These are phyloP conservation scores for Mycotypha africana DNA, from an alignment of 371 early-diverging fungal species.

Conservation along the genomic window DNA sequence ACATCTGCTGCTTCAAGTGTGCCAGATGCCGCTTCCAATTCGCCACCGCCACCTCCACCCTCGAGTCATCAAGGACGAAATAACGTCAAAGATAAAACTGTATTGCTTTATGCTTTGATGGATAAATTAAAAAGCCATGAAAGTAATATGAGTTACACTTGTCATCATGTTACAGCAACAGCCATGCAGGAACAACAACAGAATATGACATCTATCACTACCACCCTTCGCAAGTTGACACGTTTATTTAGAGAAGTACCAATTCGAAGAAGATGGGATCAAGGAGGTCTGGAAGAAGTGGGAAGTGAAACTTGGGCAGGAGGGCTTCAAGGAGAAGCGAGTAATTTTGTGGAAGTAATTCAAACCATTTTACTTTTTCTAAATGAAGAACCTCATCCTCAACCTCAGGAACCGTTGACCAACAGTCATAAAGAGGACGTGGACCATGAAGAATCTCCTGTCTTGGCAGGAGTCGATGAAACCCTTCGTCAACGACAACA, in stretches of 20 bases:
- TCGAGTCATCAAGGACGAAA: conserved; percentile 3
- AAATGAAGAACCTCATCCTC: too few relatives aligned
- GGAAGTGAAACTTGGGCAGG: conserved; percentile 40
- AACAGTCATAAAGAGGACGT: neutral
- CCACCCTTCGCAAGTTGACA: conserved; percentile 31
- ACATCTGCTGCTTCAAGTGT: neutral
- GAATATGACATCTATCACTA: too few relatives aligned
- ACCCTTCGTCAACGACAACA: too few relatives aligned
- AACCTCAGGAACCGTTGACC: too few relatives aligned
- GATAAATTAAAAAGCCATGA: conserved; percentile 39
- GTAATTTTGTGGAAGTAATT: conserved; percentile 39
- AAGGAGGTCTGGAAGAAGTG: conserved; percentile 33
- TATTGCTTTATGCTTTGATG: conserved; percentile 20
- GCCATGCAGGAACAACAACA: conserved; percentile 2
- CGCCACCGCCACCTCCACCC: neutral
- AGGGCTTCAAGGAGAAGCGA: conserved; percentile 25
- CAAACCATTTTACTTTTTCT: conserved; percentile 23
- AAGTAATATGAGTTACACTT: too few relatives aligned
- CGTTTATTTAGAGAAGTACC: conserved; percentile 36
- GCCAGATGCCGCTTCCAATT: neutral
- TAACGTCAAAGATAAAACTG: conserved; percentile 25
- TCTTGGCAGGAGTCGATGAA: too few relatives aligned
- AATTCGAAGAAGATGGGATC: conserved; percentile 36
- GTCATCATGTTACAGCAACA: neutral
- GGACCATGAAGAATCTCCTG: neutral